Evolutionary conservation across 2,329 filamentous ascomycete species (phyloP).

Genomic region (Curvularia spicifera): DNA sequence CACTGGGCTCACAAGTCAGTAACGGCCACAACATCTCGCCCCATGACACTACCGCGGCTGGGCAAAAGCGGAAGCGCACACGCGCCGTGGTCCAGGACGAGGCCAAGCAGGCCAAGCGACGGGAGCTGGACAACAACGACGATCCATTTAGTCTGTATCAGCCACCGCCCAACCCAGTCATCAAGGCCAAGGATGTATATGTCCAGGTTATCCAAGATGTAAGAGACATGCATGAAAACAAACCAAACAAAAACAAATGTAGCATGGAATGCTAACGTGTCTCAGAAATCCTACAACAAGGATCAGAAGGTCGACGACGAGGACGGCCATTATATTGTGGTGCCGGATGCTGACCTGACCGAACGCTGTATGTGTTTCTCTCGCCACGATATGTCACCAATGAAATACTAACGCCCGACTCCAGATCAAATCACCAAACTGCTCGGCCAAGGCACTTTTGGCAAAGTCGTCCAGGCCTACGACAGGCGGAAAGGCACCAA

Average conservation of each 20-base stretch:
- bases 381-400: not conserved
- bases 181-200: conserved; percentile 76
- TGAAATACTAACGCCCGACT: conserved; percentile 23
- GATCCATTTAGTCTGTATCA: conserved; percentile 81
- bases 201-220: conserved; percentile 67
- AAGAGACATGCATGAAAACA: conserved; percentile 38
- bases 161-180: conserved; percentile 84
- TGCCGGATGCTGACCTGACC: conserved; percentile 83
- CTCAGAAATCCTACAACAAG: conserved; percentile 56
- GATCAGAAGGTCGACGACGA: conserved; percentile 88
- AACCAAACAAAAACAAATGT: not conserved
- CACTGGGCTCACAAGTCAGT: conserved; percentile 71
- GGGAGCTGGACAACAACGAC: conserved; percentile 71
- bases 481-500: conserved; percentile 78
- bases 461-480: conserved; percentile 93
- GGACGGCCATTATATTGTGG: conserved; percentile 95
- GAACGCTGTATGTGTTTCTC: conserved; percentile 75
- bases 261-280: conserved; percentile 21
- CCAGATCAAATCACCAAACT: conserved; percentile 86
- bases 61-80: conserved; percentile 89
- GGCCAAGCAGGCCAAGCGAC: conserved; percentile 67
- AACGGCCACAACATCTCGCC: conserved; percentile 66
- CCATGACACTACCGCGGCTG: conserved; percentile 68
- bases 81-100: conserved; percentile 83
- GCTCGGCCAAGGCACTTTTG: conserved; percentile 95